Conservation (phyloP, 2,329 filamentous ascomycete genomes). For the Diaporthe citriasiana region DNA sequence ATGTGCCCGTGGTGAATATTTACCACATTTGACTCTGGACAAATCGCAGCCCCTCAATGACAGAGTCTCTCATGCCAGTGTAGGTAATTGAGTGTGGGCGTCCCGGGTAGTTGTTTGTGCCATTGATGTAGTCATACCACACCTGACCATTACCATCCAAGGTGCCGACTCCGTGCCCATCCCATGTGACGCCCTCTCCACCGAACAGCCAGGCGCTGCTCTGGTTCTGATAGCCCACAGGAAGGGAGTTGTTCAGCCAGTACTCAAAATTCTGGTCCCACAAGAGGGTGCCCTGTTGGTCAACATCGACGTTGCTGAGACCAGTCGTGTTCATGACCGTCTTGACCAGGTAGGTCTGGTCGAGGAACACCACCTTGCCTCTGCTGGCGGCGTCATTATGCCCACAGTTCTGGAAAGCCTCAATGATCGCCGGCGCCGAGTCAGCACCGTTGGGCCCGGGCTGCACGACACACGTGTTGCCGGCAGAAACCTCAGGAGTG, state of each 20-base stretch:
- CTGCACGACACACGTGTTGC: constrained; percentile 35
- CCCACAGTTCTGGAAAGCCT: constrained; percentile 50
- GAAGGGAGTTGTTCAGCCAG: constrained; percentile 56
- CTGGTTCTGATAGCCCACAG: constrained; percentile 59
- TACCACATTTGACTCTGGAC: constrained; percentile 43
- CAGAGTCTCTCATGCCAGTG: constrained; percentile 35
- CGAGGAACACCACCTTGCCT: constrained; percentile 48
- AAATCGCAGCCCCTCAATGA: constrained; percentile 37
- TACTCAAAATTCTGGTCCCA: constrained; percentile 47
- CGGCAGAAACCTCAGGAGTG: not conserved
- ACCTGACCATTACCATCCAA: constrained; percentile 50
- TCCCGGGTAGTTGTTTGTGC: constrained; percentile 50
- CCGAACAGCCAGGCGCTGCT: constrained; percentile 58
- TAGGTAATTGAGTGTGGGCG: constrained; percentile 49
- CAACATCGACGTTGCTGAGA: constrained; percentile 48
- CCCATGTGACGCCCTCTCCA: constrained; percentile 56
- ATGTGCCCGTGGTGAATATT: not conserved
- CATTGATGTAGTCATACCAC: constrained; percentile 48
- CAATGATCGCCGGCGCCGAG: constrained; percentile 38
- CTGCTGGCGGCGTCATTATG: constrained; percentile 41
- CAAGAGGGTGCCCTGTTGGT: constrained; percentile 47
- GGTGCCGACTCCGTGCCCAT: constrained; percentile 56
- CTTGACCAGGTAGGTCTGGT: constrained; percentile 46
- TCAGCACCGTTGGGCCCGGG: constrained; percentile 37
- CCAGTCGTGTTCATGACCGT: constrained; percentile 48